These are phyloP conservation scores for Paracoccidioides brasiliensis DNA, from an alignment of 2,329 filamentous ascomycete species.

Conservation along the genomic window DNA sequence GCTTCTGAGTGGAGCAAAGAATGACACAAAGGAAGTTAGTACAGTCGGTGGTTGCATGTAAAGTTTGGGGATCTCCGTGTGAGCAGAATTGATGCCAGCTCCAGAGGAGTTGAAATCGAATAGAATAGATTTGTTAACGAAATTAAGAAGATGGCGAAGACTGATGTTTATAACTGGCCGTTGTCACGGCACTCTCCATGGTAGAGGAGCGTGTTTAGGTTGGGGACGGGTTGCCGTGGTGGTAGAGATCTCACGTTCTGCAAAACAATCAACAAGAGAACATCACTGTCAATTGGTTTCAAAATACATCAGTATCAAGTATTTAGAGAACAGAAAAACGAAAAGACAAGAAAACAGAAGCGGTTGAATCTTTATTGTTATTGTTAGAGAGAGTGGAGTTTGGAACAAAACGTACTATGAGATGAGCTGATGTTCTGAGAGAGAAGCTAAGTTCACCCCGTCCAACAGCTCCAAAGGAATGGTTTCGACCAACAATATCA, in stretches of 20 bases:
- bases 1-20: not conserved
- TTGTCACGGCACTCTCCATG: conserved; percentile 1
- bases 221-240: not conserved
- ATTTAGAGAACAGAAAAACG: not conserved
- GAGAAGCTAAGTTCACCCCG: not conserved
- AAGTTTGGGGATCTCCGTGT: not conserved
- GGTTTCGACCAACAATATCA: not conserved
- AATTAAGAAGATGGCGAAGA: not conserved
- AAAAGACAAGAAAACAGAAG: not conserved
- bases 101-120: not conserved
- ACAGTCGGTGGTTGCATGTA: not conserved
- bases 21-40: not conserved
- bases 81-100: not conserved
- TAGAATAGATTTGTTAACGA: not conserved
- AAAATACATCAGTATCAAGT: not conserved
- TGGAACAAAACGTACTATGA: not conserved
- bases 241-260: not conserved
- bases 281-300: not conserved
- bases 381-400: not conserved
- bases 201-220: not conserved
- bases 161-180: not conserved
- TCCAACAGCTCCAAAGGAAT: not conserved
- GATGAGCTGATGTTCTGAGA: not conserved
- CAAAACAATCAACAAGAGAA: not conserved
- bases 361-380: not conserved